These are phyloP conservation scores for Westerdykella aurantiaca DNA, from an alignment of 2,329 filamentous ascomycete species.

Conservation along the genomic window DNA sequence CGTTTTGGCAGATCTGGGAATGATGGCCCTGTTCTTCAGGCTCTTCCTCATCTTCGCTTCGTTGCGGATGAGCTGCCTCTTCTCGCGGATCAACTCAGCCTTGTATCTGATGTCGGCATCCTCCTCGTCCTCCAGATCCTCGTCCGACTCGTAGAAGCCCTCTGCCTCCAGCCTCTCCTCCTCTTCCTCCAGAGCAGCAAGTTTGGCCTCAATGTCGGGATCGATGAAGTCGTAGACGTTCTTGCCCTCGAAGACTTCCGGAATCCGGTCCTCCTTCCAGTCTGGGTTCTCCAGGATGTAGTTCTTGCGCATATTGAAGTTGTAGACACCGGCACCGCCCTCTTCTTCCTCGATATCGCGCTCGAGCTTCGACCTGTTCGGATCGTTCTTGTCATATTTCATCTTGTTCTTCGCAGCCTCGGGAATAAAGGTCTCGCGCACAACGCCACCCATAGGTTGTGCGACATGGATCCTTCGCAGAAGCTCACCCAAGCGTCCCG, in stretches of 20 bases:
- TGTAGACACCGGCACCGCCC: slow-evolving; percentile 93
- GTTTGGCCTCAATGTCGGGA: slow-evolving; percentile 90
- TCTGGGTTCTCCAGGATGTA: slow-evolving; percentile 82
- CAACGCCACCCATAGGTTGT: slow-evolving; percentile 76
- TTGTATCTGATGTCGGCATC: slow-evolving; percentile 84
- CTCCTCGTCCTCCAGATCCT: slow-evolving; percentile 77
- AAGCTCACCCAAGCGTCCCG: slow-evolving; percentile 81
- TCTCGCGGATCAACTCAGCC: slow-evolving; percentile 92
- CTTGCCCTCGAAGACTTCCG: slow-evolving; percentile 89
- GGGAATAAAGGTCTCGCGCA: slow-evolving; percentile 79
- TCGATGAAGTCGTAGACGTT: slow-evolving; percentile 98
- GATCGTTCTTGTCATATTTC: slow-evolving; percentile 88
- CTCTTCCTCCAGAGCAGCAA: slow-evolving; percentile 87
- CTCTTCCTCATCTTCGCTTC: slow-evolving; percentile 93
- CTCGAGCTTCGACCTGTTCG: slow-evolving; percentile 73
- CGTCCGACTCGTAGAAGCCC: slow-evolving; percentile 77
- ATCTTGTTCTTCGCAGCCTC: slow-evolving; percentile 72
- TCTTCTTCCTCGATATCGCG: slow-evolving; percentile 87
- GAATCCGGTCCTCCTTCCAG: slow-evolving; percentile 95
- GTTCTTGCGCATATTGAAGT: slow-evolving; percentile 80
- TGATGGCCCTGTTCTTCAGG: slow-evolving; percentile 92
- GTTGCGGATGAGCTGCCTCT: slow-evolving; percentile 86
- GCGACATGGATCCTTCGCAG: slow-evolving; percentile 94
- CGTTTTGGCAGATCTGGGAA: slow-evolving; percentile 75
- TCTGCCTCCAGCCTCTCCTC: slow-evolving; percentile 88